Percentiles rank a stretch among this genome's conserved stretches.
Conservation (phyloP, 768 basidiomycete genomes). For the Amanita pseudoporphyria region DNA sequence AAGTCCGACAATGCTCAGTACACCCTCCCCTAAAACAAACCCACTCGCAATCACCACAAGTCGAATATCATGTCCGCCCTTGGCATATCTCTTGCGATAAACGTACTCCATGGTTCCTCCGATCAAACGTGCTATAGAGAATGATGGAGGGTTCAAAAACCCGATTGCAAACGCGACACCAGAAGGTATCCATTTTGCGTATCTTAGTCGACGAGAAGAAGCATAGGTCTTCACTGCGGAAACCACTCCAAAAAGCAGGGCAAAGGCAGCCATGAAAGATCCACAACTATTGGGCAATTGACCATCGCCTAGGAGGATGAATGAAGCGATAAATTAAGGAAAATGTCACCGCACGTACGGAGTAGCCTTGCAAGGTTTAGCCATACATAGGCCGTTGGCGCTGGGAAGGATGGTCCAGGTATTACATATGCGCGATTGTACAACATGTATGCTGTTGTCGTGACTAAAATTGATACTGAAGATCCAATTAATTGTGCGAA, state of each 20-base stretch:
- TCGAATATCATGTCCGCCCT: constrained; percentile 51
- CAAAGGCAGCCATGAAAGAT: constrained; percentile 75
- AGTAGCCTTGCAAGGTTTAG: constrained; percentile 64
- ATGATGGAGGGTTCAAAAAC: constrained; percentile 92
- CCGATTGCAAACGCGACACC: constrained; percentile 95
- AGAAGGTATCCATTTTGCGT: constrained; percentile 78
- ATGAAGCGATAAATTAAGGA: constrained; percentile 13
- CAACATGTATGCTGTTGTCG: constrained; percentile 77
- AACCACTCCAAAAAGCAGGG: constrained; percentile 55
- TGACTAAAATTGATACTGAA: constrained; percentile 79
- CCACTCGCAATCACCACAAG: constrained; percentile 88
- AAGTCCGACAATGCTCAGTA: constrained; percentile 75
- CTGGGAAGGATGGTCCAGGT: constrained; percentile 92
- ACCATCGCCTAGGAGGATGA: constrained; percentile 53
- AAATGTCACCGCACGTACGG: constrained; percentile 34
- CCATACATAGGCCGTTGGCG: constrained; percentile 95
- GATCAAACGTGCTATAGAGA: constrained; percentile 83
- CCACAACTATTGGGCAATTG: constrained; percentile 68
- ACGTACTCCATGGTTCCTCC: constrained; percentile 78
- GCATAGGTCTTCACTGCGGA: constrained; percentile 61
- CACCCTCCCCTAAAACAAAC: constrained; percentile 93
- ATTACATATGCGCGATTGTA: constrained; percentile 85
- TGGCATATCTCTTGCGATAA: constrained; percentile 45
- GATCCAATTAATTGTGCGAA: constrained; percentile 91
- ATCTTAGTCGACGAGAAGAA: constrained; percentile 34